These are phyloP conservation scores for Rhododendron kiyosumense DNA, from an alignment of 148 eudicot species.

Conservation along the genomic window DNA sequence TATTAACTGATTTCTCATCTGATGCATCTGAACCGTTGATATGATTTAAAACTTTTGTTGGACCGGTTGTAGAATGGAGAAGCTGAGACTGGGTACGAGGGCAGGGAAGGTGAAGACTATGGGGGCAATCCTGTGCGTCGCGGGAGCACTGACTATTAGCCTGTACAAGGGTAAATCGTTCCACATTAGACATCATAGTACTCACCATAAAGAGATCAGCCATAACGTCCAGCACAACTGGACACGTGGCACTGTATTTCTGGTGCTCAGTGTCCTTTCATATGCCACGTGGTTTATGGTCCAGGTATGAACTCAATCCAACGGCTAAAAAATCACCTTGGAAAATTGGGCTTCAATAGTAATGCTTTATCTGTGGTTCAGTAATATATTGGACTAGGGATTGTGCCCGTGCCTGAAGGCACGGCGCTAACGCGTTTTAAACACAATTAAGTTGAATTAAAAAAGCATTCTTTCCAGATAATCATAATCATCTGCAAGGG, in stretches of 20 bases:
- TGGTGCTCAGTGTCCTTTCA: constrained; percentile 30
- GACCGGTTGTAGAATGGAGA: constrained; percentile 33
- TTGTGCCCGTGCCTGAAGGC: no score
- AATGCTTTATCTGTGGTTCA: no score
- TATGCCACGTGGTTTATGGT: constrained; percentile 54
- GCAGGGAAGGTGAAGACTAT: constrained; percentile 38
- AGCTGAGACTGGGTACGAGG: constrained; percentile 28
- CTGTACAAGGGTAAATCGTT: constrained; percentile 45
- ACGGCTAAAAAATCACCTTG: background rate
- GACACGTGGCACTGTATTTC: constrained; percentile 45
- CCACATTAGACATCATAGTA: constrained; percentile 8
- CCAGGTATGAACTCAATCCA: constrained; percentile 35
- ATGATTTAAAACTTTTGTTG: background rate
- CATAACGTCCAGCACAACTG: constrained; percentile 8
- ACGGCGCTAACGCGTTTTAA: no score
- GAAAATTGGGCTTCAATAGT: background rate
- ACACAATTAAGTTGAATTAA: no score
- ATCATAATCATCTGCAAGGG: no score
- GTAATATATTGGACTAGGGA: no score
- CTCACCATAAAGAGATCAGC: background rate
- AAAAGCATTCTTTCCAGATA: no score
- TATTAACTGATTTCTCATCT: background rate
- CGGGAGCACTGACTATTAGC: constrained; percentile 44
- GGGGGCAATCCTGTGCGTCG: constrained; percentile 42
- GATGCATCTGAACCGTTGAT: background rate